Base-by-base conservation (phyloP, 2,329 filamentous ascomycete species). In the Calonectria pseudoreteaudii region DNA sequence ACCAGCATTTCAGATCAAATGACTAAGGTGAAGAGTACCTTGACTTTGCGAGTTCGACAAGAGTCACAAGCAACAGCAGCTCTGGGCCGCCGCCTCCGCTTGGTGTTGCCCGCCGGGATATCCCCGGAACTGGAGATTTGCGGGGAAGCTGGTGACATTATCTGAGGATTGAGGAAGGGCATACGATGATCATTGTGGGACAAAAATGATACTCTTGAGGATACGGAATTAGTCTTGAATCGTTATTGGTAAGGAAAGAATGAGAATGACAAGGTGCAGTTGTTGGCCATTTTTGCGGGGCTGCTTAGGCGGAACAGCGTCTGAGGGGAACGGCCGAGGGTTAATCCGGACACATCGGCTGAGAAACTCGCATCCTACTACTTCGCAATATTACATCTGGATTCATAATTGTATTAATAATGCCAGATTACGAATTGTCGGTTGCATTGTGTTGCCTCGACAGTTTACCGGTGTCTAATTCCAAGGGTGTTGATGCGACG, bases 51-150 rank as follows among this genome's bases (percentile, higher is more conserved):
- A 7, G 64, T 58, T 65, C 71, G 47, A 28, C 71, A 74, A 3
- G 71, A 67, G 36, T 74, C 71, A 68, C 71, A 74, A 16, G 71
- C 71, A 38, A 74, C 68, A 6, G 71, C 68, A 28, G 71, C 53
- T 65, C 71, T 52, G 3, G 71, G 68, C 18, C 71, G 71, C 26
- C 71, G 71, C 31, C 68, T 73, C 20, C 71, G 67, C 36, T 73
- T 73, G n/a, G 20, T 41, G 38, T 49, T 60, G 28, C 66, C 38
- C 4, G 52, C 26, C 4, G 50, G 50, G 14, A 41, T n/a, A 28
- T 68, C 66, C 11, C 66, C 66, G 2, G 66, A 47, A 58, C 30
- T 68, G 3, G 50, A 60, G 11, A 41, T 47, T 20, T 60, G 50
- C 13, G 47, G 58, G 31, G 66, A 68, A 36, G 38, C 31, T 14